A percentile compares a stretch with the other conserved stretches of the same genome.
These are phyloP conservation scores for Eucalyptus regnans DNA, from an alignment of 345 rosid genomes.

Conservation along the genomic window DNA sequence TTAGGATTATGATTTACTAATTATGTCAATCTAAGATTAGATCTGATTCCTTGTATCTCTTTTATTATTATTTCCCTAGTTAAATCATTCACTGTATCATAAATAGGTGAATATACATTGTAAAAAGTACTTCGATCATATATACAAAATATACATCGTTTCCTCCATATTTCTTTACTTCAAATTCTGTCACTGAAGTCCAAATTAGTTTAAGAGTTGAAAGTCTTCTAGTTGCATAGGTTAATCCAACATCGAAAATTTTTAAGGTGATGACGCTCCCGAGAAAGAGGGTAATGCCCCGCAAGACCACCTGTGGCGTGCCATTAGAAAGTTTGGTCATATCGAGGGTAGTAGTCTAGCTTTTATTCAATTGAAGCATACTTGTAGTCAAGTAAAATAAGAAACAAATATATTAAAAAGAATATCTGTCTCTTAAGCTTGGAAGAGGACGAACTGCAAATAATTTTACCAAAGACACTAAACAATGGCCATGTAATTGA, in stretches of 20 bases:
- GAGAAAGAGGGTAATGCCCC: neutral
- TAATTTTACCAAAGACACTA: neutral
- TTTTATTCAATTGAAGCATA: neutral
- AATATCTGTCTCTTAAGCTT: neutral
- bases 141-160: too few relatives aligned
- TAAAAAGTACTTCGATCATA: too few relatives aligned
- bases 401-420: neutral
- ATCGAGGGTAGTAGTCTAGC: neutral
- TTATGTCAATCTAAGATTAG: too few relatives aligned
- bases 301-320: neutral
- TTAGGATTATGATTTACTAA: too few relatives aligned
- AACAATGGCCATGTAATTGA: neutral
- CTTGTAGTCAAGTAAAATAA: neutral
- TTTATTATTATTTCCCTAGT: too few relatives aligned
- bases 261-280: neutral
- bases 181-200: neutral
- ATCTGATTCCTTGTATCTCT: too few relatives aligned
- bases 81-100: too few relatives aligned
- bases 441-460: neutral
- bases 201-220: neutral
- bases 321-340: neutral
- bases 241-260: neutral
- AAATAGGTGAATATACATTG: too few relatives aligned
- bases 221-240: neutral
- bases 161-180: too few relatives aligned